Evolutionary conservation across 495 filamentous ascomycete species (phyloP).

Genomic region (Penicillium pulvis): DNA sequence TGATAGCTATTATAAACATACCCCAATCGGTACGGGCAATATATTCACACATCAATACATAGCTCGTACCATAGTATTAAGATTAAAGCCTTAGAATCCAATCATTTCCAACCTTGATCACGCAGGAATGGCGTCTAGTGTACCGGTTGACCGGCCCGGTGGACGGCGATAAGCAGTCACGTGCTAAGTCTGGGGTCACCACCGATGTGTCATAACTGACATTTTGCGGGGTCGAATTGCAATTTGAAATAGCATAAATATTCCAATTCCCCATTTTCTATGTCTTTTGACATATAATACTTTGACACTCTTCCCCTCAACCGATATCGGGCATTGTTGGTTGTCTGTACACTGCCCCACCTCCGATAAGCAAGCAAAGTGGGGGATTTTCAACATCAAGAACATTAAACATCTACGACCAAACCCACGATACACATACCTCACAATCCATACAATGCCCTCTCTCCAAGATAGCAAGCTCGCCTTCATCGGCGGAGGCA

Average conservation of each 20-base stretch:
- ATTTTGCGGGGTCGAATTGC: not conserved
- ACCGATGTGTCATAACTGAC: slow-evolving; percentile 4
- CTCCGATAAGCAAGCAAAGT: slow-evolving; percentile 20
- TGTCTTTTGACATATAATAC: not conserved
- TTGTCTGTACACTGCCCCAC: slow-evolving; percentile 11
- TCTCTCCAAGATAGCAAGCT: slow-evolving; percentile 42
- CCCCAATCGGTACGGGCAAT: too few relatives aligned
- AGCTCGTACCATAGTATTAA: too few relatives aligned
- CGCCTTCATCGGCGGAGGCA: slow-evolving; percentile 49
- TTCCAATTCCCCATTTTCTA: not conserved
- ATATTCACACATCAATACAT: too few relatives aligned
- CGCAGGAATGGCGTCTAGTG: not conserved
- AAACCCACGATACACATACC: slow-evolving; percentile 4
- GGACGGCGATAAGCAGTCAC: slow-evolving; percentile 8
- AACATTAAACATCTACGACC: not conserved
- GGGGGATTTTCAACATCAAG: slow-evolving; percentile 19
- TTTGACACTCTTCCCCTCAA: not conserved
- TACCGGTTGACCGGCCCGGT: slow-evolving; percentile 19
- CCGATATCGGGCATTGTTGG: slow-evolving; percentile 18
- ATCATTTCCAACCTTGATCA: not conserved
- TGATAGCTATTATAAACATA: too few relatives aligned
- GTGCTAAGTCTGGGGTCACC: not conserved
- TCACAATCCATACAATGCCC: slow-evolving; percentile 27
- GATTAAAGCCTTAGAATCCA: not conserved
- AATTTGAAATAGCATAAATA: not conserved